Base-by-base conservation (phyloP, 305 asterid species). In the Plantago rigida region DNA sequence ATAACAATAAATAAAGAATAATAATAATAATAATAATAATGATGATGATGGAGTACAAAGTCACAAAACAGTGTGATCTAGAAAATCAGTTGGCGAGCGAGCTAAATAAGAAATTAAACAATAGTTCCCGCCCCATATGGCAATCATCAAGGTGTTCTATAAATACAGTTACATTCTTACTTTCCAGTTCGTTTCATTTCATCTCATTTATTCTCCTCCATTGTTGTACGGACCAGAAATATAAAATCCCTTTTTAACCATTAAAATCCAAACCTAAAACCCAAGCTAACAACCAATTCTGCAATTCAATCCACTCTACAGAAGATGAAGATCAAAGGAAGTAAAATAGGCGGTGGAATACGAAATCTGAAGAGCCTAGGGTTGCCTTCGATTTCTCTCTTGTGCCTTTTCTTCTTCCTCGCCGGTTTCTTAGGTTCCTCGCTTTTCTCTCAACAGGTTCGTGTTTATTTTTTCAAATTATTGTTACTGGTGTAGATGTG, bases 401-500 rank as follows among this genome's bases (percentile, higher is more conserved):
- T 92, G 29, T 92, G 96, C 75, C 80, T 92, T 51, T 87, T 76
- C 79, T 92, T 84, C 80, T 86, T 88, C 62, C 82, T 92, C 42
- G 87, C 88, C 49, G 97, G 99, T 12, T 89, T 86, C 60, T 81
- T 83, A 56, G 93, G 87, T 64, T 81, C 85, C 9, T 65, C 90
- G 12, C 91, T 89, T 41, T 81, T 92, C 66, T 80, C 80, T 63
- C 94, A 79, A 55, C 87, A 80, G 94, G 98, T 87, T 60, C 60
- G 7, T 60, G 24, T 41, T 22, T 61, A 5, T 50, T 49, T 65
- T 12, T 47, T 3, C 60, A 36, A 6, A 8, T 26, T 53, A 12
- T 39, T 53, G 9, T 53, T 53, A 26, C 31, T 6, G 17, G 41
- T 58, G 22, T 50, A 72, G 50, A 62, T 69, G 75, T 71, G 68